Evolutionary conservation across 176 grass and related monocot genomes (phyloP), one percentile per base, ranked within the genome.

Genomic region (Bonia amplexicaulis): DNA sequence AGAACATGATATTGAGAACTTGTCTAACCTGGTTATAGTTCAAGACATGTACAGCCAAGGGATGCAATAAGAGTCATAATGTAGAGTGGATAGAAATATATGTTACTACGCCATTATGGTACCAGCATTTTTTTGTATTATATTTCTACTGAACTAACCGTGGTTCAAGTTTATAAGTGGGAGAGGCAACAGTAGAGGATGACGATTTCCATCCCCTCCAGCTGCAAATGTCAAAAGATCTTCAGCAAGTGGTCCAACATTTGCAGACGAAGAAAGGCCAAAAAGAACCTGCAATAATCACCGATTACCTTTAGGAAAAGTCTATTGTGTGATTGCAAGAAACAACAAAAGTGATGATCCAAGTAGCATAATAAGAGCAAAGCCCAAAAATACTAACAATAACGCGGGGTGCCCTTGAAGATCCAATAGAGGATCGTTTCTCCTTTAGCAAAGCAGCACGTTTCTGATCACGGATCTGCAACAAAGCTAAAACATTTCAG

Each of bases 391-490:
- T 54, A 90, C 91, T 93, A 71, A 98, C 96, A 89, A 98, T 67
- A 25, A 95, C 84, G 46, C 89, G 93, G 63, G 96, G 96, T 41
- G 91, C 60, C 2, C 87, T 92, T 72, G 85, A 75, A 66, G 80
- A 87, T 16, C 88, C 94, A 53, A 6, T 73, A 51, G 89, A 90
- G 62, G 85, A 85, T 23, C 89, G 89, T 70, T 95, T 98, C 74
- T 93, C 96, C 80, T 98, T 98, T 40, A 98, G 85, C 77, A 98
- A 84, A 76, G 86, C 87, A 60, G 93, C 85, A 41, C 93, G 87
- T 85, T 98, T 98, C 84, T 95, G 86, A 71, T 98, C 89, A 51
- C 87, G 91, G 23, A 95, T 89, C 96, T 98, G 80, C 79, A 80
- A 35, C 10, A n/a, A 72, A 12, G 8, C 33, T 39, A 82, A 89